These are phyloP conservation scores for Petrea volubilis DNA, from an alignment of 257 asterid genomes.

Conservation along the genomic window DNA sequence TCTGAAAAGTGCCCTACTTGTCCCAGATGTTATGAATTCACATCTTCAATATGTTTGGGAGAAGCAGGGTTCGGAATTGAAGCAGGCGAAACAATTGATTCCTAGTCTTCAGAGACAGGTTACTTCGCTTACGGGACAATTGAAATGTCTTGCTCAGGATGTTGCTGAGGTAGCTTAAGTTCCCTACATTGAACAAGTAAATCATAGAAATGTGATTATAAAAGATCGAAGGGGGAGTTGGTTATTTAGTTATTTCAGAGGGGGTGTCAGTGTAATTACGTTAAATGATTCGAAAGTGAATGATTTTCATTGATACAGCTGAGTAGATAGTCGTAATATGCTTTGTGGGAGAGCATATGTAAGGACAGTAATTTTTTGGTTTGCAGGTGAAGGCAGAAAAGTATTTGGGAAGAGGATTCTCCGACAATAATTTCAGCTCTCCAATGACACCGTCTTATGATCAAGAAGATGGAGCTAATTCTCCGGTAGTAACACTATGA, in stretches of 20 bases:
- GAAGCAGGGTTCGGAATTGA: constrained; percentile 75
- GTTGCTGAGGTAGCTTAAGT: constrained; percentile 92
- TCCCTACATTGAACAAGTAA: no score
- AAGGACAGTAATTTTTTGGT: no score
- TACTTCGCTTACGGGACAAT: constrained; percentile 85
- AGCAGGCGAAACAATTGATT: constrained; percentile 84
- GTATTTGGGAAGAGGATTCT: constrained; percentile 50
- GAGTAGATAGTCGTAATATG: no score
- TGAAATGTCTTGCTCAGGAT: constrained; percentile 81
- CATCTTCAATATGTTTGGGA: constrained; percentile 63
- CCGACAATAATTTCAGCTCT: constrained; percentile 52
- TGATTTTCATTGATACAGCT: no score
- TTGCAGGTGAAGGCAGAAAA: constrained; percentile 88
- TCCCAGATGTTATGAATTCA: constrained; percentile 77
- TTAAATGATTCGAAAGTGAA: no score
- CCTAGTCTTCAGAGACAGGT: constrained; percentile 93
- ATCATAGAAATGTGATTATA: no score
- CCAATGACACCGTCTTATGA: constrained; percentile 76
- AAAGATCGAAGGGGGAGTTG: no score
- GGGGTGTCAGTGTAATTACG: no score
- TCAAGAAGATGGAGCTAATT: constrained; percentile 72
- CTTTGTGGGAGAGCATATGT: no score
- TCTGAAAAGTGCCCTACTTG: constrained; percentile 65
- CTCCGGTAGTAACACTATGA: constrained; percentile 52
- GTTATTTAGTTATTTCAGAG: no score